Base-by-base conservation (phyloP, 2,329 filamentous ascomycete genomes). In the Colletotrichum cordylinicola region DNA sequence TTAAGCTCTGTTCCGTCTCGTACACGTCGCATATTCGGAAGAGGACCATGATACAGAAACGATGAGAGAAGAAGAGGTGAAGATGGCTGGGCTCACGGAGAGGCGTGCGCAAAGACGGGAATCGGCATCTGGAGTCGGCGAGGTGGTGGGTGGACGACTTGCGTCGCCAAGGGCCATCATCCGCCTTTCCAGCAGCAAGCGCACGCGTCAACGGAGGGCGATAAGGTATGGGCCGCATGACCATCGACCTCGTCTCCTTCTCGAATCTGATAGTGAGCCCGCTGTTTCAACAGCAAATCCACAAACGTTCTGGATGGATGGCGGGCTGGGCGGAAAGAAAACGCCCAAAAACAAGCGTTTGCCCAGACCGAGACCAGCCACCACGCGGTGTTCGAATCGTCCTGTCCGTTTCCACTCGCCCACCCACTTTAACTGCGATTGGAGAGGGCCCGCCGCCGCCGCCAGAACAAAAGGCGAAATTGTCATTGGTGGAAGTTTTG, bases 311-410 rank as follows among this genome's bases (percentile, higher is more conserved):
- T 33, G 29, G 31, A 15, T 13, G 21, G 12, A 56, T 56, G 31
- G 43, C 43, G 18, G n/a, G 43, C 43, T 61, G 58, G 29, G 21
- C 31, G 29, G 58, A 33, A 33, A 15, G 31, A 61, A 61, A 61
- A 31, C 58, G 29, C 58, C 31, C 31, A 61, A 74, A 73, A 76
- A 76, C 37, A 76, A 76, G 74, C 74, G 66, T 76, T 76, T 76
- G 70, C 74, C 74, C 58, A 74, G 74, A 70, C 74, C 74, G 48
- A 74, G 74, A 70, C 70, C 74, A 70, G 55, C 69, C 62, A 68
- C 67, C 43, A 21, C 43, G 37, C 68, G 68, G 72, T 55, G 35
- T n/a, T 67, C 29, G 52, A 60, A 52, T 58, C 18, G 67, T 12
- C 37, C 68, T 35, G 67, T 60, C 33, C 24, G 39, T 29, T 16